phyloP scores from a whole-genome alignment of 768 basidiomycete species.

The Panellus pusillus region DNA sequence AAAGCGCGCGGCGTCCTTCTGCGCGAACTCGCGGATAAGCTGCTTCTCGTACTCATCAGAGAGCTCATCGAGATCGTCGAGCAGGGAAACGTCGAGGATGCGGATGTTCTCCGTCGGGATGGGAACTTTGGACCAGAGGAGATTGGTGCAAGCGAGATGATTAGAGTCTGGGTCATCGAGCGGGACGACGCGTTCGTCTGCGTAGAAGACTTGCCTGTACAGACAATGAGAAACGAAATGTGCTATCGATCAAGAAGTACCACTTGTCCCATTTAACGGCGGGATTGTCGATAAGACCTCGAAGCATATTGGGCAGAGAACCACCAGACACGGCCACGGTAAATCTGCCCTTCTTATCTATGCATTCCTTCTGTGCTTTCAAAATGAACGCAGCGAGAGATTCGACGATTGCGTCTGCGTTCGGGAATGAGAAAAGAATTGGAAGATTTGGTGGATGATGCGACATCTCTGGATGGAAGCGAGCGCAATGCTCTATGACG shows the following conservation, averaged over 20 bases:
- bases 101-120: conserved; percentile 80
- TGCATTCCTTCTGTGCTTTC: conserved; percentile 85
- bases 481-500: neutral
- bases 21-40: conserved; percentile 89
- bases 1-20: conserved; percentile 91
- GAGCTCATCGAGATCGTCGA: conserved; percentile 78
- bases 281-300: conserved; percentile 60
- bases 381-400: conserved; percentile 80
- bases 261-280: conserved; percentile 92
- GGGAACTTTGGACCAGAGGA: conserved; percentile 81
- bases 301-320: conserved; percentile 81
- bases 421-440: conserved; percentile 70
- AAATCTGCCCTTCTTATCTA: conserved; percentile 88
- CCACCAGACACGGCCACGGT: conserved; percentile 94
- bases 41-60: conserved; percentile 77
- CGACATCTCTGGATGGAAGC: conserved; percentile 20
- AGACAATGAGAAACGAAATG: neutral
- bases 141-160: conserved; percentile 69
- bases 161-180: conserved; percentile 94
- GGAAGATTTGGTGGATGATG: conserved; percentile 66
- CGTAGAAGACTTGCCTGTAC: conserved; percentile 94
- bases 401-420: conserved; percentile 51
- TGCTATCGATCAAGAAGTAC: conserved; percentile 41
- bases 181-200: conserved; percentile 93
- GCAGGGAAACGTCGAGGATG: conserved; percentile 66